Conservation (phyloP, 257 asterid genomes). For the Solanum stenotomum region DNA sequence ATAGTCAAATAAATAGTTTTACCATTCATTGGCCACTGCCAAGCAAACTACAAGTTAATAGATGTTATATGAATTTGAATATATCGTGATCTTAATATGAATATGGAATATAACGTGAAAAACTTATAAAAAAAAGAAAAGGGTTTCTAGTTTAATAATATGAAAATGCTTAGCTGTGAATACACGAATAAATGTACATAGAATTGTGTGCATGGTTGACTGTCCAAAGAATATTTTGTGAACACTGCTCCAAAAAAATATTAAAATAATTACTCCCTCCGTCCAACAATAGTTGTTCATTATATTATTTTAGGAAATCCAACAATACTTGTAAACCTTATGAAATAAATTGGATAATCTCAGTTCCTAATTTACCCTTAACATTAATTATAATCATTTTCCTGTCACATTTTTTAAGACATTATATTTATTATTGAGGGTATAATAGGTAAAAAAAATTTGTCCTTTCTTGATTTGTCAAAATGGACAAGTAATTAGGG, state of each 20-base stretch:
- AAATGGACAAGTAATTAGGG: no score
- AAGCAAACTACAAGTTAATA: not conserved
- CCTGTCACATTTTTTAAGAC: no score
- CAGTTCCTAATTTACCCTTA: no score
- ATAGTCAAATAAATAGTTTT: no score
- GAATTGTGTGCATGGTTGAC: not conserved
- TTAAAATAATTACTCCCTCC: not conserved
- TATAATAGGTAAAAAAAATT: no score
- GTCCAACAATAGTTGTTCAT: fast-evolving
- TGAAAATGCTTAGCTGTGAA: not conserved
- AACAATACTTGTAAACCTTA: fast-evolving
- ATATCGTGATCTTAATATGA: fast-evolving
- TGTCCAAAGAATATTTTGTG: not conserved
- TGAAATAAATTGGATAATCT: no score
- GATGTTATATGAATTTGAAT: not conserved
- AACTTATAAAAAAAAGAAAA: not conserved
- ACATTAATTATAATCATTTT: no score
- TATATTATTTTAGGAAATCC: fast-evolving
- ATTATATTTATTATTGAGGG: no score
- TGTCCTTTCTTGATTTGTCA: no score
- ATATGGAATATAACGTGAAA: fast-evolving
- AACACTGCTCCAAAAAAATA: not conserved
- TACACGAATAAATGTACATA: not conserved
- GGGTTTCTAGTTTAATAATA: not conserved
- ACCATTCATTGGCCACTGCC: not conserved